Percentiles rank a stretch among this genome's conserved stretches.
phyloP scores from a whole-genome alignment of 225 moss, liverwort and hornwort genomes.

The Sphagnum contortum region DNA sequence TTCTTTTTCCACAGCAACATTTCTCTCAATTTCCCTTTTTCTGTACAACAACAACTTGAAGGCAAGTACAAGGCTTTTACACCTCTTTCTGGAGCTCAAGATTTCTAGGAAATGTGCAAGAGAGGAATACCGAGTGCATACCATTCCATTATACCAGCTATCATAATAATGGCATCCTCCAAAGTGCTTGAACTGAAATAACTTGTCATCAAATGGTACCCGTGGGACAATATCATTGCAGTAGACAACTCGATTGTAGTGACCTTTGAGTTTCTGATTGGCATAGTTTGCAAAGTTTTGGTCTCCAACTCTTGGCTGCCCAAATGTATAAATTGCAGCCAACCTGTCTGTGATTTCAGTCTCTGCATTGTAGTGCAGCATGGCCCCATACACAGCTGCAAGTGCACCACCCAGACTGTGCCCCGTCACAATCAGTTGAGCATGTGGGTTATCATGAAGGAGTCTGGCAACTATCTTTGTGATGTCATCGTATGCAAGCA shows the following conservation, averaged over 20 bases:
- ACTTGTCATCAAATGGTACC: slow-evolving; percentile 31
- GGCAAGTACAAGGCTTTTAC: too few relatives aligned
- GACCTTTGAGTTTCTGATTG: neutral
- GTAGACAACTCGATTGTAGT: slow-evolving; percentile 60
- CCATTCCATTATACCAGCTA: slow-evolving; percentile 26
- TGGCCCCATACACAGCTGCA: slow-evolving; percentile 29
- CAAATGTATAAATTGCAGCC: slow-evolving; percentile 64
- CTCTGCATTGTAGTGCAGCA: slow-evolving; percentile 44
- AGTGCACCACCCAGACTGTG: slow-evolving; percentile 76
- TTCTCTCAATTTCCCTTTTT: too few relatives aligned
- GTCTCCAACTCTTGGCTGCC: slow-evolving; percentile 67
- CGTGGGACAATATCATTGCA: slow-evolving; percentile 63
- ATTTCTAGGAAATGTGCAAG: too few relatives aligned
- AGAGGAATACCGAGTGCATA: neutral
- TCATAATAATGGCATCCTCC: slow-evolving; percentile 55
- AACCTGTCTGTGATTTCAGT: slow-evolving; percentile 19
- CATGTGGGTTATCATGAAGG: slow-evolving; percentile 40
- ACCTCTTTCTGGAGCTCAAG: too few relatives aligned
- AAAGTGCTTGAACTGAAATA: slow-evolving; percentile 59
- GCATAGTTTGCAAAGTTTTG: slow-evolving; percentile 23
- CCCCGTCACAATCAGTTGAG: slow-evolving; percentile 64
- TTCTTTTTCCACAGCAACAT: neutral
- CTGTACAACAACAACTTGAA: too few relatives aligned
- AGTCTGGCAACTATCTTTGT: slow-evolving; percentile 16
- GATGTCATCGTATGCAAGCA: slow-evolving; percentile 52